Base-by-base conservation (phyloP, 192 early-diverging fungal species). In the Coemansia sp. region DNA sequence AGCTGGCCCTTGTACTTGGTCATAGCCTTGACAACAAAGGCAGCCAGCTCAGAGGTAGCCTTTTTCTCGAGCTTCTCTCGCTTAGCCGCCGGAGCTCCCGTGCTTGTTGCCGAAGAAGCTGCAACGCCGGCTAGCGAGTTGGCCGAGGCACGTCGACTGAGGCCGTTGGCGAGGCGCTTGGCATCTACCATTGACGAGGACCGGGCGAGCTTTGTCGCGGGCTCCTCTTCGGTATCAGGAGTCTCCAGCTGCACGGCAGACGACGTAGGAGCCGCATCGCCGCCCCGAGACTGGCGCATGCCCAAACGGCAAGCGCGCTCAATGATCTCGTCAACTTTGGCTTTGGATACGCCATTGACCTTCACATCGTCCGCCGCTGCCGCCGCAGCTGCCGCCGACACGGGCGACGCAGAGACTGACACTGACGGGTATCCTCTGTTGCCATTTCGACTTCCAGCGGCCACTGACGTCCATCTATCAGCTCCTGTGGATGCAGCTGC, bases 271-370 rank as follows among this genome's bases (percentile, higher is more conserved):
- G 42, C 44, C 7, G 55, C 63, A 6, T 10, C 16, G n/a, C 16
- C 28, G 9, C 63, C 63, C 16, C 43, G 68, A 11, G 38, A 16
- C 17, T 43, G 69, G 26, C 66, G 47, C 64, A 70, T 64, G 11
- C 74, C 78, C 64, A 73, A 42, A 10, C 68, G 75, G 32, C 47
- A 67, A 19, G 84, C 73, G 14, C 76, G 79, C 50, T 80, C 73
- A n/a, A 82, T 75, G 14, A 81, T 75, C 37, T 82, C 84, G 19
- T 82, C 84, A 3, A 82, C 69, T 35, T 66, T 73, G 33, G 84
- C 47, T 59, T 67, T 77, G 32, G 77, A 62, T n/a, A 74, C 49
- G 19, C 72, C 73, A 17, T 69, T 61, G 23, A 44, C 39, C 16
- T 61, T 76, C 23, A 40, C 57, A 30, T 65, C 68, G 16, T 66